Evolutionary conservation across 768 basidiomycete species (phyloP).

Genomic region (Tubosaeta sp.): DNA sequence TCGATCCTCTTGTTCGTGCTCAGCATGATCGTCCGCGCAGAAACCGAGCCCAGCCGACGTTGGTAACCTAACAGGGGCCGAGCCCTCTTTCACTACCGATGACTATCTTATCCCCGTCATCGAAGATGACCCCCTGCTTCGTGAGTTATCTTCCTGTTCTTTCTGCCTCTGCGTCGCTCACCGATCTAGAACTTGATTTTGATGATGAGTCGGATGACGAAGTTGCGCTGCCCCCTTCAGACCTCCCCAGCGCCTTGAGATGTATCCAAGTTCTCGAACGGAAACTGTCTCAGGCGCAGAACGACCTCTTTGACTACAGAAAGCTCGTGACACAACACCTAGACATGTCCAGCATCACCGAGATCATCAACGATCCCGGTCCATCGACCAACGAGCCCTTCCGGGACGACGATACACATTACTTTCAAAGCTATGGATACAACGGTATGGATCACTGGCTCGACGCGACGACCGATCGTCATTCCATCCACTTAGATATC

Average conservation of each 20-base stretch:
- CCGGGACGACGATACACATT: conserved; percentile 89
- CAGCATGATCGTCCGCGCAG: conserved; percentile 33
- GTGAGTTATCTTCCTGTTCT: conserved; percentile 43
- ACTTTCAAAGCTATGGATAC: conserved; percentile 85
- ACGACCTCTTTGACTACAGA: conserved; percentile 61
- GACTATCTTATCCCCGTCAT: conserved; percentile 77
- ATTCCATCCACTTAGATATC: conserved; percentile 53
- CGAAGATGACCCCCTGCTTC: conserved; percentile 85
- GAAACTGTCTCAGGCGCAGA: conserved; percentile 54
- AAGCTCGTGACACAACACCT: conserved; percentile 51
- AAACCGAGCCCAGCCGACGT: conserved; percentile 47
- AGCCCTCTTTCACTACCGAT: conserved; percentile 68
- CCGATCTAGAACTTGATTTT: conserved; percentile 51
- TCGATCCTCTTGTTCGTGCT: neutral
- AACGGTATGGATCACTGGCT: conserved; percentile 55
- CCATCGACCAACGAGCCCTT: conserved; percentile 18
- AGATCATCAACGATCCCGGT: conserved; percentile 37
- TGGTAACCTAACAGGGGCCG: conserved; percentile 47
- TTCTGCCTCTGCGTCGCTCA: neutral
- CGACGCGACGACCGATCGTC: neutral
- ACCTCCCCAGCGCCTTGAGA: conserved; percentile 33
- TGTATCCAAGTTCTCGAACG: conserved; percentile 57
- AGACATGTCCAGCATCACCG: conserved; percentile 41
- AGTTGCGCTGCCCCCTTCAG: conserved; percentile 14
- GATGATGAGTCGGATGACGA: conserved; percentile 68